These are phyloP conservation scores for Lactarius hatsudake DNA, from an alignment of 768 basidiomycete species.

Conservation along the genomic window DNA sequence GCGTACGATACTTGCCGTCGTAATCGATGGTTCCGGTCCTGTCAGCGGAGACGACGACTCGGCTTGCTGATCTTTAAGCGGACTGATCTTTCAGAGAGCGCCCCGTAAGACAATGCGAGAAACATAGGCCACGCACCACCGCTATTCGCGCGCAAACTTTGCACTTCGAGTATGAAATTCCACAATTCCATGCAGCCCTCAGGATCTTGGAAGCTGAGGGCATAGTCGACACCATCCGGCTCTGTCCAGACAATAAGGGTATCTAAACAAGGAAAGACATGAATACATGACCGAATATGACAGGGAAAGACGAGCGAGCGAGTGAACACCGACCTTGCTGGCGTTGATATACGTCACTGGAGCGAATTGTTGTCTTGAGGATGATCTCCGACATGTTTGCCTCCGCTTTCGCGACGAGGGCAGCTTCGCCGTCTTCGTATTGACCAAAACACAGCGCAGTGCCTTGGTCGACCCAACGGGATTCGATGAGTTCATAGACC, in stretches of 20 bases:
- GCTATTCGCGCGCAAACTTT: slow-evolving; percentile 67
- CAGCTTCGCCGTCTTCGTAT: slow-evolving; percentile 74
- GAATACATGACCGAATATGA: slow-evolving; percentile 12
- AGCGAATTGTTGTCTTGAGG: slow-evolving; percentile 75
- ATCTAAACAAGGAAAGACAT: slow-evolving; percentile 47
- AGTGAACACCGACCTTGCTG: slow-evolving; percentile 65
- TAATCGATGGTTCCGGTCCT: slow-evolving; percentile 55
- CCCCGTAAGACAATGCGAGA: neutral
- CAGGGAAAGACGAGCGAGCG: slow-evolving; percentile 8
- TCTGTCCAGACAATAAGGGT: slow-evolving; percentile 99
- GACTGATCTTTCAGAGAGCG: slow-evolving; percentile 26
- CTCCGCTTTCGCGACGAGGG: slow-evolving; percentile 83
- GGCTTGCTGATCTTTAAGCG: slow-evolving; percentile 43
- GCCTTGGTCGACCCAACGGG: slow-evolving; percentile 93
- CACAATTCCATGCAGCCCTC: slow-evolving; percentile 96
- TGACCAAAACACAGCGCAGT: slow-evolving; percentile 96
- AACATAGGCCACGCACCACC: slow-evolving; percentile 45
- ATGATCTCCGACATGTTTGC: slow-evolving; percentile 67
- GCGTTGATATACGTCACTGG: slow-evolving; percentile 81
- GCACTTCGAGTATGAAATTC: slow-evolving; percentile 93
- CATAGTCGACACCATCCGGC: slow-evolving; percentile 90
- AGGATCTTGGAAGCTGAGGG: slow-evolving; percentile 93
- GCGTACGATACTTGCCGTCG: slow-evolving; percentile 63
- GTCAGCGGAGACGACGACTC: slow-evolving; percentile 60
- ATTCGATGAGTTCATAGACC: slow-evolving; percentile 93